phyloP scores from a whole-genome alignment of 805 yeast genomes.

The Geotrichum ghanense region DNA sequence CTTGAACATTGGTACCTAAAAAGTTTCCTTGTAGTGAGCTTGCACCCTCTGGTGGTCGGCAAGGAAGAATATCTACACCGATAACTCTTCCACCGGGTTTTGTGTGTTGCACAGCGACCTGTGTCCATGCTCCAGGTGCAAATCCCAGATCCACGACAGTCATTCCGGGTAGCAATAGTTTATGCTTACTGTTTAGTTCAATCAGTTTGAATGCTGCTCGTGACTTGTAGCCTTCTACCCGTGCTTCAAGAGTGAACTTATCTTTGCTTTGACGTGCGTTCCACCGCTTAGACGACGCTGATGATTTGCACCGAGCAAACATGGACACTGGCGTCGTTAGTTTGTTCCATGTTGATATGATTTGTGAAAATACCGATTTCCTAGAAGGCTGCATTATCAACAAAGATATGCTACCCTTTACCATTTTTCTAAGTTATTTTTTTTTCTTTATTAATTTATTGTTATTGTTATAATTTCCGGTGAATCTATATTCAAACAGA shows the following conservation, averaged over 20 bases:
- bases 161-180: constrained; percentile 42
- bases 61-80: constrained; percentile 75
- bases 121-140: constrained; percentile 95
- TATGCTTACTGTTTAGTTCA: constrained; percentile 58
- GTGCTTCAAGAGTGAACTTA: constrained; percentile 55
- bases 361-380: too few species aligned
- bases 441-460: too few species aligned
- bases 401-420: too few species aligned
- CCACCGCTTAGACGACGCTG: constrained; percentile 58
- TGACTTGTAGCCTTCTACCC: constrained; percentile 50
- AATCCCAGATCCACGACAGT: constrained; percentile 75
- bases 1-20: constrained; percentile 35
- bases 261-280: constrained; percentile 58
- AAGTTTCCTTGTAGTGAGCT: constrained; percentile 80
- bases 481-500: too few species aligned
- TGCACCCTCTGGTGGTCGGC: constrained; percentile 71
- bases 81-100: constrained; percentile 43
- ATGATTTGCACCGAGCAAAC: background rate
- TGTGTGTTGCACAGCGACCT: constrained; percentile 54
- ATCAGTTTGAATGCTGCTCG: constrained; percentile 85
- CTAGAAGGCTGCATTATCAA: too few species aligned
- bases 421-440: too few species aligned
- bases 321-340: too few species aligned
- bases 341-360: too few species aligned
- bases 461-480: too few species aligned